These are phyloP conservation scores for Euphorbia peplus DNA, from an alignment of 345 rosid species.

Conservation along the genomic window DNA sequence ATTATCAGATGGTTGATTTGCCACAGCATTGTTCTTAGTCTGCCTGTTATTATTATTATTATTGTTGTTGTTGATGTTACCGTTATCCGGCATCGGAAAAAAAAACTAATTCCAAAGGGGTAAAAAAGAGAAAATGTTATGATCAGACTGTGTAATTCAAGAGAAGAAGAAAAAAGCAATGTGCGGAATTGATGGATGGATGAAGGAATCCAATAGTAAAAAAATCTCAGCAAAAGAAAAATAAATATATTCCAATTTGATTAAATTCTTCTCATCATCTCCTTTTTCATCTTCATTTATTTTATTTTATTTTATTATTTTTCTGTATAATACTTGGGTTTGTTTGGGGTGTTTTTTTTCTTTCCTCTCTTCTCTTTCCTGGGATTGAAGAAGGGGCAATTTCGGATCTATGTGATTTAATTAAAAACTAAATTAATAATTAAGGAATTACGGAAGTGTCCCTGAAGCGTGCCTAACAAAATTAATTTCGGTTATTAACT, in stretches of 20 bases:
- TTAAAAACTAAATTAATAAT: neutral
- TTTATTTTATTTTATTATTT: conserved; percentile 10
- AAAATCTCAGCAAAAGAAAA: conserved; percentile 1
- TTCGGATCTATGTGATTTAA: conserved; percentile 37
- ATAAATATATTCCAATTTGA: conserved; percentile 17
- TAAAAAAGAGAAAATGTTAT: neutral
- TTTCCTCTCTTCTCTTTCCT: neutral
- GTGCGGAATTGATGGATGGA: neutral
- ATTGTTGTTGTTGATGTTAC: conserved; percentile 26
- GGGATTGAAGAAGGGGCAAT: conserved; percentile 35
- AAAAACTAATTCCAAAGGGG: neutral
- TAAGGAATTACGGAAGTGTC: conserved; percentile 30
- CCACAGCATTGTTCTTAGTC: conserved; percentile 54
- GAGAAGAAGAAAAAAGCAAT: conserved; percentile 7
- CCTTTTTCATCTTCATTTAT: conserved; percentile 3
- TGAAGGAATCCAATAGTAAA: conserved; percentile 9
- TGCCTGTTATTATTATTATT: conserved; percentile 36
- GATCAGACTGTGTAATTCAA: neutral
- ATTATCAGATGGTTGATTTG: conserved; percentile 55
- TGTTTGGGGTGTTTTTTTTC: too few species aligned
- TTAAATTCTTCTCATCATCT: conserved; percentile 17
- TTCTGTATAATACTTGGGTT: too few species aligned
- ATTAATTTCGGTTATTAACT: conserved; percentile 22
- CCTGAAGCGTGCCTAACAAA: conserved; percentile 10
- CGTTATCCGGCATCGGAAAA: conserved; percentile 56